phyloP scores from a whole-genome alignment of 2,329 filamentous ascomycete species.

The Gaeumannomyces tritici region DNA sequence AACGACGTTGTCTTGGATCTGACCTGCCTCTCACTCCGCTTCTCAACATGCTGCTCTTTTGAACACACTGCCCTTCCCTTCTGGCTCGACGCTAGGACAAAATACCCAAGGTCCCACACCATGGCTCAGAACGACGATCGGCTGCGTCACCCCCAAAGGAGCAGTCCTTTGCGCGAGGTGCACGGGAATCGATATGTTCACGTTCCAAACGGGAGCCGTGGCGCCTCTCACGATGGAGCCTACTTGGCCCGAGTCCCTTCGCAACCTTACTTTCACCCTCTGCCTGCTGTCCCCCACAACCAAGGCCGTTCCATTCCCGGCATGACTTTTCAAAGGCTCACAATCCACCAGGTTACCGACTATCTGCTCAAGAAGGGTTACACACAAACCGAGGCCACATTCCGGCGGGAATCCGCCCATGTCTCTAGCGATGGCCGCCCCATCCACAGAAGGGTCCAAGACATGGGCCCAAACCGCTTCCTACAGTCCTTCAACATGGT shows the following conservation, averaged over 20 bases:
- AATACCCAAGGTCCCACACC: not conserved
- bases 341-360: slow-evolving; percentile 59
- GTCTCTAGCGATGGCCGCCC: slow-evolving; percentile 74
- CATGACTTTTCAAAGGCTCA: not conserved
- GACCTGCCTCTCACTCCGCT: not conserved
- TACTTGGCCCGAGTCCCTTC: not conserved
- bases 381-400: slow-evolving; percentile 81
- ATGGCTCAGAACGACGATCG: not conserved
- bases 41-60: not conserved
- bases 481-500: slow-evolving; percentile 64
- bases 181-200: not conserved
- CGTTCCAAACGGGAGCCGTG: not conserved
- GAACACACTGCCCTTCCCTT: not conserved
- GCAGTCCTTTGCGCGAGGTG: too few relatives aligned
- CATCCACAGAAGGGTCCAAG: slow-evolving; percentile 54
- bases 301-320: not conserved
- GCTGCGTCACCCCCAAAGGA: too few relatives aligned
- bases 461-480: slow-evolving; percentile 68
- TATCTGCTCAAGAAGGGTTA: slow-evolving; percentile 96
- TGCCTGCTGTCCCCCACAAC: not conserved
- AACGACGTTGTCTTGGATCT: not conserved
- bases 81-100: not conserved
- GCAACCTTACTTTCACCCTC: not conserved
- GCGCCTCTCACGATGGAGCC: not conserved
- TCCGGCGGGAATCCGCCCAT: slow-evolving; percentile 81